Evolutionary conservation across 2,329 filamentous ascomycete species (phyloP).

Genomic region (Paracoccidioides lutzii): DNA sequence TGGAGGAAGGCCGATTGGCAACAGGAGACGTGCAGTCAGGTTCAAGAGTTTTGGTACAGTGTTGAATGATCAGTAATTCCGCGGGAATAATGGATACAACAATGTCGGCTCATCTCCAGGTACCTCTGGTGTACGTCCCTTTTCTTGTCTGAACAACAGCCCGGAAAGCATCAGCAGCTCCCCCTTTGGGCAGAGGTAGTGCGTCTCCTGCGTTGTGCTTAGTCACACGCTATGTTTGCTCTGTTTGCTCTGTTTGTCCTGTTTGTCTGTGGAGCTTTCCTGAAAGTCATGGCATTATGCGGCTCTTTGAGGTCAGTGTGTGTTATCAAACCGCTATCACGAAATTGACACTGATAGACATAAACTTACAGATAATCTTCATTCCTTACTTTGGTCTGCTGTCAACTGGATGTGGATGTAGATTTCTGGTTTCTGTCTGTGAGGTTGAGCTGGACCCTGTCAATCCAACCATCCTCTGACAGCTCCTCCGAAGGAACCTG

Average conservation of each 20-base stretch:
- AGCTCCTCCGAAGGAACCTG: not conserved
- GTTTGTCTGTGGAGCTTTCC: not conserved
- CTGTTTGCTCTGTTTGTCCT: constrained; percentile 2
- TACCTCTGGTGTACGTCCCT: not conserved
- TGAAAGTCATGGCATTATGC: not conserved
- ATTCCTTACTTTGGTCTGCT: not conserved
- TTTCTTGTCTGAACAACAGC: too few species aligned
- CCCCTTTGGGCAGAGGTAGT: too few species aligned
- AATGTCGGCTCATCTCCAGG: not conserved
- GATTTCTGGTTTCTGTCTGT: not conserved
- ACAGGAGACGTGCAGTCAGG: not conserved
- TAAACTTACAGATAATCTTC: too few species aligned
- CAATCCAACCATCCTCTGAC: not conserved
- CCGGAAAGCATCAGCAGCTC: too few species aligned
- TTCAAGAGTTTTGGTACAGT: not conserved
- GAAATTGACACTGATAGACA: not conserved
- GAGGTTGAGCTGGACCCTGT: not conserved
- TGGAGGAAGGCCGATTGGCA: not conserved
- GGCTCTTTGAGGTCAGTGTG: not conserved
- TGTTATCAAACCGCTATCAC: not conserved
- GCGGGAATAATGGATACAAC: not conserved
- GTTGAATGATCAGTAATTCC: not conserved
- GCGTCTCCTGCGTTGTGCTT: not conserved
- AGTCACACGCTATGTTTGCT: not conserved
- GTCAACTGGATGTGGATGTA: not conserved